Percentiles rank a stretch among this genome's conserved stretches.
These are phyloP conservation scores for Thielaviopsis euricoi DNA, from an alignment of 2,329 filamentous ascomycete genomes.

Conservation along the genomic window DNA sequence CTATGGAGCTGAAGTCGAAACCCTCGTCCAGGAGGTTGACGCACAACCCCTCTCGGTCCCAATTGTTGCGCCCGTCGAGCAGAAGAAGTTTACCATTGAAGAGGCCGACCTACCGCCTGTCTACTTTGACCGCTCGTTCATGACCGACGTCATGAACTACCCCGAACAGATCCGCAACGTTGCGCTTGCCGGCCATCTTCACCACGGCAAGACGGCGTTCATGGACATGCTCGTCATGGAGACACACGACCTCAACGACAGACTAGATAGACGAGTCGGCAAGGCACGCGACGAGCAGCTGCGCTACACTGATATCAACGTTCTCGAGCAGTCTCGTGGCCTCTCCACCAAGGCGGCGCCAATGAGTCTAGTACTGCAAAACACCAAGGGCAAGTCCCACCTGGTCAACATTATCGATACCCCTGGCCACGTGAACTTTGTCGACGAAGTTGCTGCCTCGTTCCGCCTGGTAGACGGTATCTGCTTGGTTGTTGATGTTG, in stretches of 20 bases:
- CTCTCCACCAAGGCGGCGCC: conserved; percentile 84
- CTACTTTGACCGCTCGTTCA: conserved; percentile 74
- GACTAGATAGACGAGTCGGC: conserved; percentile 65
- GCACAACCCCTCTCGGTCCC: conserved; percentile 82
- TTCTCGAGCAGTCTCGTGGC: conserved; percentile 76
- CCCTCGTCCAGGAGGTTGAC: conserved; percentile 91
- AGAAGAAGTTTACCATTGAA: conserved; percentile 92
- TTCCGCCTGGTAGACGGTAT: conserved; percentile 80
- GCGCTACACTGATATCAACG: conserved; percentile 83
- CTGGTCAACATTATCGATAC: conserved; percentile 91
- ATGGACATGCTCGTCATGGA: conserved; percentile 97
- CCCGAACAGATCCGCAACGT: conserved; percentile 90
- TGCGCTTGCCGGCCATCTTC: conserved; percentile 78
- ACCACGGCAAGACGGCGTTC: conserved; percentile 95
- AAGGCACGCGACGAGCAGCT: conserved; percentile 76
- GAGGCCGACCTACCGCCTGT: conserved; percentile 82
- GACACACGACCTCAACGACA: conserved; percentile 73
- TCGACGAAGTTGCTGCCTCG: conserved; percentile 85
- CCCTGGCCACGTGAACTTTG: conserved; percentile 95
- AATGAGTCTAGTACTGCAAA: conserved; percentile 83
- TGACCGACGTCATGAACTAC: conserved; percentile 92
- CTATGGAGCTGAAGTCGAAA: conserved; percentile 88
- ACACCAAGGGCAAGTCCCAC: conserved; percentile 84
- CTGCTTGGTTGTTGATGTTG: conserved; percentile 84
- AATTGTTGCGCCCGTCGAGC: conserved; percentile 80